Percentiles rank a stretch among this genome's conserved stretches.
Conservation (phyloP, 805 yeast species). For the Pichia sporocuriosa region DNA sequence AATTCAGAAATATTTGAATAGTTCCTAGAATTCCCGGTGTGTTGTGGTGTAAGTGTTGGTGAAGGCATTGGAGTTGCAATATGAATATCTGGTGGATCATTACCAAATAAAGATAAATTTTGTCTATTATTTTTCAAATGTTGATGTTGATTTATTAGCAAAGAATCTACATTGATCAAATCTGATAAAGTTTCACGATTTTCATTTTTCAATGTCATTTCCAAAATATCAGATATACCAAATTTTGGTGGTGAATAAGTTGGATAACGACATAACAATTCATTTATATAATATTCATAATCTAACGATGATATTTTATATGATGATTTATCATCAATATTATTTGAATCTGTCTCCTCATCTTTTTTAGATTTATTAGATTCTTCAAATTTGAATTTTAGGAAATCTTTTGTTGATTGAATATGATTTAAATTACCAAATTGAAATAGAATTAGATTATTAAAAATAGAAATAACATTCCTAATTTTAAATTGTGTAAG, state of each 20-base stretch:
- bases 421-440: constrained; percentile 52
- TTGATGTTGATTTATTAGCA: constrained; percentile 29
- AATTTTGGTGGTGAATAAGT: constrained; percentile 49
- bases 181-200: constrained; percentile 16
- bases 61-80: constrained; percentile 88
- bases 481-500: constrained; percentile 40
- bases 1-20: constrained; percentile 24
- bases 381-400: constrained; percentile 35
- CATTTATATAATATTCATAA: constrained; percentile 73
- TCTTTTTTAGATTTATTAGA: not conserved
- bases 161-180: constrained; percentile 22
- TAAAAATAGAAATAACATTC: constrained; percentile 45
- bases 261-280: constrained; percentile 70
- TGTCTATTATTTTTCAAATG: constrained; percentile 19
- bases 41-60: constrained; percentile 54
- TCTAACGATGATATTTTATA: constrained; percentile 68
- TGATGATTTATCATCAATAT: not conserved
- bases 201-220: constrained; percentile 24
- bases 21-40: constrained; percentile 25
- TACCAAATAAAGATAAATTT: not conserved
- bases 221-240: constrained; percentile 38
- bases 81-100: constrained; percentile 40
- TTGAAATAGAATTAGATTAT: constrained; percentile 48
- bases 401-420: constrained; percentile 38
- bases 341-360: not conserved